Percentiles rank a stretch among this genome's conserved stretches.
Conservation (phyloP, 2,329 filamentous ascomycete genomes). For the Grosmannia clavigera region DNA sequence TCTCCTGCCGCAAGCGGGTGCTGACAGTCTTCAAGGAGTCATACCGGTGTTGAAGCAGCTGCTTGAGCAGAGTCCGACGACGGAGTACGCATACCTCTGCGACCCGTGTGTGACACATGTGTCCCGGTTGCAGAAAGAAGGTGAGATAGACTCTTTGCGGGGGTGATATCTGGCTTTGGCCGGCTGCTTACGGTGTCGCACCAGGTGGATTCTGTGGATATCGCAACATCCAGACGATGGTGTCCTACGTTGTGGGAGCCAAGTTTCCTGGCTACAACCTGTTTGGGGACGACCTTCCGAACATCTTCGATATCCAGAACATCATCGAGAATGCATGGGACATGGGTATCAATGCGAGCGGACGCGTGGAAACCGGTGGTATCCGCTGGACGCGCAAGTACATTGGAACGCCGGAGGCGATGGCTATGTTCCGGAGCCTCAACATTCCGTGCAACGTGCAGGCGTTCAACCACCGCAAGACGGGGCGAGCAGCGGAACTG, state of each 20-base stretch:
- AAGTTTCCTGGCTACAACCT: conserved; percentile 41
- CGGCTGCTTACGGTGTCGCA: background rate
- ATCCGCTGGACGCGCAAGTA: conserved; percentile 85
- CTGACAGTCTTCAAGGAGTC: conserved; percentile 28
- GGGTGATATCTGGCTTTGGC: background rate
- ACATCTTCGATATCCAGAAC: conserved; percentile 73
- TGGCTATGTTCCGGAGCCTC: conserved; percentile 62
- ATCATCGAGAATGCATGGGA: conserved; percentile 85
- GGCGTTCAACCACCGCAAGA: conserved; percentile 39
- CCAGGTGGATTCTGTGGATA: conserved; percentile 86
- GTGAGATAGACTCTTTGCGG: conserved; percentile 19
- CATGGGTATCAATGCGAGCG: conserved; percentile 62
- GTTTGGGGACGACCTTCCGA: conserved; percentile 53
- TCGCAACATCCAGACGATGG: conserved; percentile 84
- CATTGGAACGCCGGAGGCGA: conserved; percentile 84
- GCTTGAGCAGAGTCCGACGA: conserved; percentile 49
- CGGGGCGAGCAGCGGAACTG: conserved; percentile 35
- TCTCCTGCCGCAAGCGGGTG: background rate
- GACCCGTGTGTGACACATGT: conserved; percentile 65
- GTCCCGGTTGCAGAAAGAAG: conserved; percentile 67
- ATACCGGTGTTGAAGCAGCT: conserved; percentile 51
- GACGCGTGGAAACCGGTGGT: conserved; percentile 71
- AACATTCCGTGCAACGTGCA: conserved; percentile 56
- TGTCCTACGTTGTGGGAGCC: conserved; percentile 60
- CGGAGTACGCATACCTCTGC: conserved; percentile 67